phyloP scores from a whole-genome alignment of 495 filamentous ascomycete species.

The Immersiella caudata region DNA sequence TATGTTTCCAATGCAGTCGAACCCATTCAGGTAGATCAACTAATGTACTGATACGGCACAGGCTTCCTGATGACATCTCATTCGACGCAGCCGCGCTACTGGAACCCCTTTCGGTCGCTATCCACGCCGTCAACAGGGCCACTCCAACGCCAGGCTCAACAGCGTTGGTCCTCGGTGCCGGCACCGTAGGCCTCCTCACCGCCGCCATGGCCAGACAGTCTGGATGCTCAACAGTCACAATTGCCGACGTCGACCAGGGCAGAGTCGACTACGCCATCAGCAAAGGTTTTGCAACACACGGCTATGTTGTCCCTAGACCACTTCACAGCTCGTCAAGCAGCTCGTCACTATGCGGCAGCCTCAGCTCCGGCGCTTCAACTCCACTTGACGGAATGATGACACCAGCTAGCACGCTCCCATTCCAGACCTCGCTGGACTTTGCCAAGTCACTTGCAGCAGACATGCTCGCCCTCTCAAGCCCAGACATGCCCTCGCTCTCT shows the following conservation, averaged over 20 bases:
- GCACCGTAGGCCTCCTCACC: constrained; percentile 80
- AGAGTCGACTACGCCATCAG: constrained; percentile 74
- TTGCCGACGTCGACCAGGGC: constrained; percentile 81
- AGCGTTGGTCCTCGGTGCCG: constrained; percentile 82
- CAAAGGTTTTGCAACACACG: constrained; percentile 72
- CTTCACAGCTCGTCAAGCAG: constrained; percentile 42
- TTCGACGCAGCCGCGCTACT: constrained; percentile 78
- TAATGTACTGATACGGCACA: constrained; percentile 26
- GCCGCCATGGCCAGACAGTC: constrained; percentile 70
- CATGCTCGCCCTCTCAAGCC: constrained; percentile 52
- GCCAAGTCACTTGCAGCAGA: constrained; percentile 61
- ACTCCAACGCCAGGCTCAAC: constrained; percentile 54
- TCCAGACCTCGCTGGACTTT: constrained; percentile 53
- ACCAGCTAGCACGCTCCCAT: constrained; percentile 42
- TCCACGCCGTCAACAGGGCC: constrained; percentile 76
- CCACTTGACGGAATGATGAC: constrained; percentile 51
- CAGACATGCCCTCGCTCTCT: constrained; percentile 24
- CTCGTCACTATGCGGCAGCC: constrained; percentile 45
- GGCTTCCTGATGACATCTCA: constrained; percentile 70
- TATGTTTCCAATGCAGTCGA: constrained; percentile 39
- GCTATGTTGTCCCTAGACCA: constrained; percentile 59
- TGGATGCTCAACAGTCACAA: constrained; percentile 67
- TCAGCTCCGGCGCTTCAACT: constrained; percentile 46
- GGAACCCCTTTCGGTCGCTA: constrained; percentile 82
- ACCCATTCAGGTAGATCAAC: neutral